Evolutionary conservation across 805 yeast genomes (phyloP).

Genomic region (Candida verbasci): DNA sequence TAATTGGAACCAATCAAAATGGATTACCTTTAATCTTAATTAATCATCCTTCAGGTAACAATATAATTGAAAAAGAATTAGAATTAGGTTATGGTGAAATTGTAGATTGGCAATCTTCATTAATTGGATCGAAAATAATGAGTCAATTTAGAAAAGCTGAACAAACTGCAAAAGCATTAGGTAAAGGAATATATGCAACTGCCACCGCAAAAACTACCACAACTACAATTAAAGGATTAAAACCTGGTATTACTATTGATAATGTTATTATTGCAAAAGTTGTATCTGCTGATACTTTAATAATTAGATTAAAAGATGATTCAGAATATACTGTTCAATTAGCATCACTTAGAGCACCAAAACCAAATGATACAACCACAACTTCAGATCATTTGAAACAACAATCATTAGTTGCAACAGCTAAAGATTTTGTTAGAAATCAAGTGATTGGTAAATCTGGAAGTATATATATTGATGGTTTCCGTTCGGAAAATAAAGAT

Average conservation of each 20-base stretch:
- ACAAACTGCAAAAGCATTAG: constrained; percentile 54
- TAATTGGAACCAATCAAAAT: constrained; percentile 58
- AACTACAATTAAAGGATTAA: constrained; percentile 17
- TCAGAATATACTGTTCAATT: constrained; percentile 65
- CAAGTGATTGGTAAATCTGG: constrained; percentile 68
- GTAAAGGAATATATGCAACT: constrained; percentile 52
- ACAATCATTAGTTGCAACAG: constrained; percentile 55
- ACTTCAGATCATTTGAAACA: constrained; percentile 28
- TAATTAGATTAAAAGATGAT: constrained; percentile 45
- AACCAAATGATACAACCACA: constrained; percentile 52
- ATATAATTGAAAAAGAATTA: constrained; percentile 63
- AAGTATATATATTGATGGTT: constrained; percentile 56
- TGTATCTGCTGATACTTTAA: constrained; percentile 64
- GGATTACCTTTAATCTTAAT: constrained; percentile 59
- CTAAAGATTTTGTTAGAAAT: constrained; percentile 72
- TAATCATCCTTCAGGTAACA: constrained; percentile 69
- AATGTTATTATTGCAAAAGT: constrained; percentile 56
- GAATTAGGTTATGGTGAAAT: constrained; percentile 70
- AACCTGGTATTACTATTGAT: constrained; percentile 46
- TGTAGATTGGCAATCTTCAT: constrained; percentile 73
- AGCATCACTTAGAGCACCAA: constrained; percentile 73
- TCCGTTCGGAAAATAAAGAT: constrained; percentile 50
- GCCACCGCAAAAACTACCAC: constrained; percentile 23
- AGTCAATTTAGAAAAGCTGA: constrained; percentile 59
- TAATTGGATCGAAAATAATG: constrained; percentile 67